Evolutionary conservation across 2,329 filamentous ascomycete genomes (phyloP), one percentile per base, ranked within the genome.

Genomic region (Metarhizium album): DNA sequence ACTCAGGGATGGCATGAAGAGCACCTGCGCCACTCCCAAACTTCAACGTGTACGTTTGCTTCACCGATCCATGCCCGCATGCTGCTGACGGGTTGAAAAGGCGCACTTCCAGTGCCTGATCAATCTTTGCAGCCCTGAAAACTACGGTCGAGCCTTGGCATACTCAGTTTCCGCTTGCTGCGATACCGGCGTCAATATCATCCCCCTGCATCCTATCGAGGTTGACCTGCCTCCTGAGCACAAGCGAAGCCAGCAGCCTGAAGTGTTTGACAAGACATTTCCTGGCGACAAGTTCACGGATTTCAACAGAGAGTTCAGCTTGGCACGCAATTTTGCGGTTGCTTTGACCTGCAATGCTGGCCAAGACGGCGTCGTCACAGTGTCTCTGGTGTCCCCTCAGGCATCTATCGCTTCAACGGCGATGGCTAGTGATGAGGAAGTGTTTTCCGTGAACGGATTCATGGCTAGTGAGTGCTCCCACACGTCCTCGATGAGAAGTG

Each of bases 31-130:
- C 14, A 46, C 47, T 20, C 35, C 50, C 33, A 33, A 46, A 20
- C 50, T 50, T 42, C 50, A 54, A 52, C 47, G 29, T 45, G 53
- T 50, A 42, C n/a, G 53, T n/a, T 11, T 16, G 22, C 14, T 46
- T 20, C 31, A 16, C 9, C 23, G 7, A 31, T 33, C 18, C 14
- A 8, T 6, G 20, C 27, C 20, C 7, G 4, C 37, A 20, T 18
- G 11, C 18, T 33, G 24, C 27, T 46, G 13, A 46, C 16, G 18
- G 11, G 3, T 5, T 11, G 7, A 22, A 50, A 16, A 68, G 65
- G 56, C 59, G 33, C 53, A 67, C 14, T 67, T 66, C 35, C 55
- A 60, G 33, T 68, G 66, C 46, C 54, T 68, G 46, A 53, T 61
- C 42, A 57, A 51, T 31, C 57, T 58, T 13, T 68, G 65, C 45